phyloP scores from a whole-genome alignment of 2,329 filamentous ascomycete species.

The Colletotrichum paranaense region DNA sequence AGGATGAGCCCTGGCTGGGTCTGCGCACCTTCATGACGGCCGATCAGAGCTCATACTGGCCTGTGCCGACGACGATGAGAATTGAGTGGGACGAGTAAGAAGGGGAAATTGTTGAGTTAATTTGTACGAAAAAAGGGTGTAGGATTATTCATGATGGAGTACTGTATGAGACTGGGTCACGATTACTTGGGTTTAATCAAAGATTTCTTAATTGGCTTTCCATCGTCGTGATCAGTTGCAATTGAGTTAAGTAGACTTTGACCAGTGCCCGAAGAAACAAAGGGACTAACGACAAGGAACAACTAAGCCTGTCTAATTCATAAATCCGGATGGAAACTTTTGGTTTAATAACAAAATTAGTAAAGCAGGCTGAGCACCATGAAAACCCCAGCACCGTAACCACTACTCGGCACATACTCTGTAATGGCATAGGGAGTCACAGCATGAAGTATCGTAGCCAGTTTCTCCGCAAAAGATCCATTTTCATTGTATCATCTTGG shows the following conservation, averaged over 20 bases:
- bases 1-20: constrained; percentile 36
- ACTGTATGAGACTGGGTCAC: background rate
- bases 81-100: constrained; percentile 39
- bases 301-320: no score
- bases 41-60: constrained; percentile 40
- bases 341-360: no score
- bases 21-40: constrained; percentile 40
- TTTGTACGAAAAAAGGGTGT: background rate
- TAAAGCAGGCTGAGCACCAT: no score
- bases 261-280: background rate
- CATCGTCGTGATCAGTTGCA: no score
- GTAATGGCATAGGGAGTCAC: no score
- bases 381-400: no score
- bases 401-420: no score
- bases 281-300: no score
- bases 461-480: no score
- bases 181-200: background rate
- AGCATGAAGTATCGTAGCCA: no score
- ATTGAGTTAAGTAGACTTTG: background rate
- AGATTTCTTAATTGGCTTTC: background rate
- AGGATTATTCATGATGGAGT: background rate
- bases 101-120: background rate
- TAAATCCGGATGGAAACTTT: no score
- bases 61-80: constrained; percentile 39
- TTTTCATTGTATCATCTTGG: no score